phyloP scores from a whole-genome alignment of 805 yeast genomes.

The Scheffersomyces stipitis region DNA sequence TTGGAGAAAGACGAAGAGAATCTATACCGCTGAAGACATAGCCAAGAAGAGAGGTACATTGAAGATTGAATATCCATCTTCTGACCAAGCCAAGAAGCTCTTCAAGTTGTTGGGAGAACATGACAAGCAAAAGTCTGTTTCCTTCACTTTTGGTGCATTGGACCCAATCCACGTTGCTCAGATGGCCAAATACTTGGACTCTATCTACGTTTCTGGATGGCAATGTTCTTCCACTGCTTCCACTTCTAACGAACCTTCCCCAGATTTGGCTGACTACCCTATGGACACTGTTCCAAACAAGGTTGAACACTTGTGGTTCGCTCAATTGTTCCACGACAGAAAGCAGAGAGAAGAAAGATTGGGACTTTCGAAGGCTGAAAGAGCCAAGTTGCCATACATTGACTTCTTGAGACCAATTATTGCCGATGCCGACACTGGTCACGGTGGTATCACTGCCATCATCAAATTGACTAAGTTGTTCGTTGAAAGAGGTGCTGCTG shows the following conservation, averaged over 20 bases:
- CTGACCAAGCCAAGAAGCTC: constrained; percentile 78
- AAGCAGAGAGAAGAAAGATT: constrained; percentile 88
- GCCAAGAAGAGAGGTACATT: constrained; percentile 85
- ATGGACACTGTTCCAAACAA: constrained; percentile 98
- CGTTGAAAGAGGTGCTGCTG: constrained; percentile 98
- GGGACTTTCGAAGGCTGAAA: constrained; percentile 57
- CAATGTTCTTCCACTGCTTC: constrained; percentile 98
- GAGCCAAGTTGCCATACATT: constrained; percentile 67
- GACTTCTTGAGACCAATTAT: constrained; percentile 93
- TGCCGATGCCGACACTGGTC: constrained; percentile 99
- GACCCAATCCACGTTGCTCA: constrained; percentile 95
- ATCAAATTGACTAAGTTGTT: constrained; percentile 94
- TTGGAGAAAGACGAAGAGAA: constrained; percentile 85
- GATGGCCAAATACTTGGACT: constrained; percentile 93
- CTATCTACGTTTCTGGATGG: constrained; percentile 96
- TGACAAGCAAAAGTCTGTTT: constrained; percentile 66
- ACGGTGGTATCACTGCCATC: constrained; percentile 97
- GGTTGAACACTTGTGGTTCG: constrained; percentile 95
- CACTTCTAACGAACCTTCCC: constrained; percentile 95
- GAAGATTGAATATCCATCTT: constrained; percentile 73
- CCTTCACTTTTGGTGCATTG: constrained; percentile 92
- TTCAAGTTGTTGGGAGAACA: constrained; percentile 70
- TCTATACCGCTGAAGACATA: constrained; percentile 84
- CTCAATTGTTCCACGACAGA: constrained; percentile 95
- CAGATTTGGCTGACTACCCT: constrained; percentile 98